Conservation (phyloP, 2,329 filamentous ascomycete genomes). For the Seiridium unicorne region DNA sequence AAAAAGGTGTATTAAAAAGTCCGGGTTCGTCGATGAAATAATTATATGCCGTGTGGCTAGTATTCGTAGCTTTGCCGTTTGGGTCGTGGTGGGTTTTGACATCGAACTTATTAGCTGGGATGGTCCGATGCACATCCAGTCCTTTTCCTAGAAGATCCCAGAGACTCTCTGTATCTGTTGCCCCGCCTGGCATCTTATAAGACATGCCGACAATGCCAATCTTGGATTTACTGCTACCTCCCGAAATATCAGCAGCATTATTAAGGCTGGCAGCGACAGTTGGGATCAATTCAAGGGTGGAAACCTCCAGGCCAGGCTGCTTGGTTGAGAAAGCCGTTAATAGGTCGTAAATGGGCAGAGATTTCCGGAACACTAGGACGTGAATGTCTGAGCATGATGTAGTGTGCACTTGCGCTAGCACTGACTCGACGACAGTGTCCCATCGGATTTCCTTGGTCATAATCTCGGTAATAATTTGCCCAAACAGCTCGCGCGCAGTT, state of each 20-base stretch:
- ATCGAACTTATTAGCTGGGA: constrained; percentile 8
- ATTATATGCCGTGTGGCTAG: constrained; percentile 13
- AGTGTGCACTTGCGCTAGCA: constrained; percentile 17
- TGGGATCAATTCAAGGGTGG: no score
- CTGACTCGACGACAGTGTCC: constrained; percentile 23
- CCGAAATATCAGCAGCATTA: neutral
- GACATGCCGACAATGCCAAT: constrained; percentile 67
- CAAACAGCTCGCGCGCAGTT: constrained; percentile 14
- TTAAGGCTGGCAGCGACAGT: no score
- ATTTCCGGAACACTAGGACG: constrained; percentile 23
- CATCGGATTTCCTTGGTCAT: constrained; percentile 26
- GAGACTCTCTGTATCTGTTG: constrained; percentile 56
- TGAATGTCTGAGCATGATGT: constrained; percentile 13
- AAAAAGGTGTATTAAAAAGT: constrained; percentile 8
- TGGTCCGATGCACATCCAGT: constrained; percentile 55
- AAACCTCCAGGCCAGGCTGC: neutral
- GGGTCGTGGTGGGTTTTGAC: constrained; percentile 38
- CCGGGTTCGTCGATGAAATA: constrained; percentile 9
- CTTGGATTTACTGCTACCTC: constrained; percentile 42
- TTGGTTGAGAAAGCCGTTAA: constrained; percentile 12
- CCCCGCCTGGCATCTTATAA: constrained; percentile 60
- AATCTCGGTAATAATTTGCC: constrained; percentile 18
- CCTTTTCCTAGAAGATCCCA: constrained; percentile 64
- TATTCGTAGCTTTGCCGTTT: constrained; percentile 47
- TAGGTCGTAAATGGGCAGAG: constrained; percentile 25